phyloP scores from a whole-genome alignment of 2,329 filamentous ascomycete species.

The Periconia digitata region DNA sequence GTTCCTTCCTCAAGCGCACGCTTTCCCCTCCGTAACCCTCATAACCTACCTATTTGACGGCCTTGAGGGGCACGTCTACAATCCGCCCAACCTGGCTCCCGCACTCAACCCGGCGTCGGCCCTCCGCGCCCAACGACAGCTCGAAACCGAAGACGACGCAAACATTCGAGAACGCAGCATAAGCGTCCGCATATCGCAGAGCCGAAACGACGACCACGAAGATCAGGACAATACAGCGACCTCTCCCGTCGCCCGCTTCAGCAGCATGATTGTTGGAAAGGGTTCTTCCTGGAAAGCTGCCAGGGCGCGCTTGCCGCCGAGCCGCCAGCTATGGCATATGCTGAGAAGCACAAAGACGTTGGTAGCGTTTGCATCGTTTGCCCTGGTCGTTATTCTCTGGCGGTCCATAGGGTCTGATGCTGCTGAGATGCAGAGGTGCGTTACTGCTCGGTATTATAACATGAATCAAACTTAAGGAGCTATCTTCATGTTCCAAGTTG shows the following conservation, averaged over 20 bases:
- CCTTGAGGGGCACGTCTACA: not conserved
- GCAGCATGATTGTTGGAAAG: constrained; percentile 82
- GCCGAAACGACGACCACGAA: constrained; percentile 24
- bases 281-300: constrained; percentile 91
- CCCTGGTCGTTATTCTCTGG: constrained; percentile 81
- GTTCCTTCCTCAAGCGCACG: too few species aligned
- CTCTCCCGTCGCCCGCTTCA: constrained; percentile 16
- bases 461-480: not conserved
- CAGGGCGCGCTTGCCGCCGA: constrained; percentile 74
- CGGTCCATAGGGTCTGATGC: constrained; percentile 78
- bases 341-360: constrained; percentile 78
- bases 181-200: constrained; percentile 36
- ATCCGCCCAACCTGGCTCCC: constrained; percentile 30
- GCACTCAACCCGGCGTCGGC: constrained; percentile 23
- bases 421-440: constrained; percentile 86
- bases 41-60: not conserved
- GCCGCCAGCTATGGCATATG: constrained; percentile 63
- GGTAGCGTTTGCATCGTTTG: constrained; percentile 68
- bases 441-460: not conserved
- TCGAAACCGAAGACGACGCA: constrained; percentile 19
- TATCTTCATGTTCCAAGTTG: too few species aligned
- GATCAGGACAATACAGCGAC: constrained; percentile 15
- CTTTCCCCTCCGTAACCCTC: too few species aligned
- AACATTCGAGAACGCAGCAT: constrained; percentile 32
- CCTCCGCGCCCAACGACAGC: constrained; percentile 33